phyloP scores from a whole-genome alignment of 805 yeast genomes.

The Pichia nakasei region DNA sequence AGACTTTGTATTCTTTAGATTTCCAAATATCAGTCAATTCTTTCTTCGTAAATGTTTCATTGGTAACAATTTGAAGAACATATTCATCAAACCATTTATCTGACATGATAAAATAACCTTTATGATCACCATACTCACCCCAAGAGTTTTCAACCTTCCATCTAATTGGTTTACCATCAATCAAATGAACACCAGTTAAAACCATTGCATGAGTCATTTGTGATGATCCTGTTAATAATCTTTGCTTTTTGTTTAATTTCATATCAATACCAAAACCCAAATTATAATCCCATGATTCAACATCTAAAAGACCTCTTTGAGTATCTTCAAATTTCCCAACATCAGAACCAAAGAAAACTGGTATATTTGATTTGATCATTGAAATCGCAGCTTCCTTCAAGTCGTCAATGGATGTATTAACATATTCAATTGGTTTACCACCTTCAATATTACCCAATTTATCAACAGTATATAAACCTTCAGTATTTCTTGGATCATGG shows the following conservation, averaged over 20 bases:
- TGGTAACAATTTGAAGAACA: conserved; percentile 57
- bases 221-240: conserved; percentile 34
- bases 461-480: conserved; percentile 64
- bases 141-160: conserved; percentile 77
- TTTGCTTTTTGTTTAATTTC: conserved; percentile 28
- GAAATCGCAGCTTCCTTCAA: conserved; percentile 57
- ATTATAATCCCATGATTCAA: conserved; percentile 59
- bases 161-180: conserved; percentile 50
- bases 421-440: conserved; percentile 65
- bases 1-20: conserved; percentile 38
- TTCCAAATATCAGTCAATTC: conserved; percentile 37
- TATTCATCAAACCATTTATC: conserved; percentile 70
- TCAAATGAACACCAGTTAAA: conserved; percentile 68
- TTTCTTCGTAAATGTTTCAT: conserved; percentile 27
- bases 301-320: conserved; percentile 61
- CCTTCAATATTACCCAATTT: conserved; percentile 67
- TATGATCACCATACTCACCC: conserved; percentile 64
- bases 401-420: conserved; percentile 55
- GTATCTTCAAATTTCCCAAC: conserved; percentile 68
- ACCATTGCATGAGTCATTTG: conserved; percentile 91
- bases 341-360: conserved; percentile 84
- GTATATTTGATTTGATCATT: conserved; percentile 63
- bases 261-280: conserved; percentile 39
- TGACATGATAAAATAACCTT: conserved; percentile 65
- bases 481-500: conserved; percentile 75